Conservation (phyloP, 1,284 basidiomycete genomes). For the Cutaneotrichosporon daszewskae region DNA sequence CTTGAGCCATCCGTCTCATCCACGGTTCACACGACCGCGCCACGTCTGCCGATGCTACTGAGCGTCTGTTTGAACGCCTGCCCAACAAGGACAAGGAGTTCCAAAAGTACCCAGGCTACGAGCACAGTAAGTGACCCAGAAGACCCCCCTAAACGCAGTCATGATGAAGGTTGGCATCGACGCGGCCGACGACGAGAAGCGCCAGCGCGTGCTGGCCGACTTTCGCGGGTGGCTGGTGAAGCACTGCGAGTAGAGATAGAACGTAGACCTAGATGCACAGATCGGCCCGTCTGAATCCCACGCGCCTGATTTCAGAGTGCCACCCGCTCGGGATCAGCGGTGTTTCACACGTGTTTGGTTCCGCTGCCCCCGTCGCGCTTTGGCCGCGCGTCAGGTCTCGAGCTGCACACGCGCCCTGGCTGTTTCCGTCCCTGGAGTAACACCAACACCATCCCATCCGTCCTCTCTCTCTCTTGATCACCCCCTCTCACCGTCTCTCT, state of each 20-base stretch:
- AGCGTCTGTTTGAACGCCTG: slow-evolving; percentile 47
- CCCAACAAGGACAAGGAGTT: slow-evolving; percentile 46
- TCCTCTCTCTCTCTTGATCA: not conserved
- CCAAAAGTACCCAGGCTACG: slow-evolving; percentile 51
- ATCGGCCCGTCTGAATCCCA: no score
- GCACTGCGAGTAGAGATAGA: slow-evolving; percentile 22
- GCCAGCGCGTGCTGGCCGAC: slow-evolving; percentile 45
- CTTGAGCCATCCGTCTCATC: slow-evolving; percentile 48
- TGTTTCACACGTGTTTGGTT: not conserved
- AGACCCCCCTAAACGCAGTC: slow-evolving; percentile 20
- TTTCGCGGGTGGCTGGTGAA: slow-evolving; percentile 45
- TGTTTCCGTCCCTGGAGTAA: not conserved
- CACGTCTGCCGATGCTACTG: slow-evolving; percentile 47
- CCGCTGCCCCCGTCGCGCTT: not conserved
- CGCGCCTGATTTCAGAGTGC: not conserved
- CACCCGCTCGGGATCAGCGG: not conserved
- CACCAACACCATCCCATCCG: not conserved
- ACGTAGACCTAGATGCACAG: no score
- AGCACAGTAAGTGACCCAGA: slow-evolving; percentile 44
- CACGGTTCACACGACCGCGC: slow-evolving; percentile 52
- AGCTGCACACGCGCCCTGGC: no score
- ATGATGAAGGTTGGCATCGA: slow-evolving; percentile 48
- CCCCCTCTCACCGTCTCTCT: not conserved
- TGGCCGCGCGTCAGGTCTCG: slow-evolving; percentile 2
- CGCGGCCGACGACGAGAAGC: slow-evolving; percentile 44